Evolutionary conservation across 768 basidiomycete species (phyloP), one percentile per base, ranked within the genome.

Genomic region (Polyporus arcularius): DNA sequence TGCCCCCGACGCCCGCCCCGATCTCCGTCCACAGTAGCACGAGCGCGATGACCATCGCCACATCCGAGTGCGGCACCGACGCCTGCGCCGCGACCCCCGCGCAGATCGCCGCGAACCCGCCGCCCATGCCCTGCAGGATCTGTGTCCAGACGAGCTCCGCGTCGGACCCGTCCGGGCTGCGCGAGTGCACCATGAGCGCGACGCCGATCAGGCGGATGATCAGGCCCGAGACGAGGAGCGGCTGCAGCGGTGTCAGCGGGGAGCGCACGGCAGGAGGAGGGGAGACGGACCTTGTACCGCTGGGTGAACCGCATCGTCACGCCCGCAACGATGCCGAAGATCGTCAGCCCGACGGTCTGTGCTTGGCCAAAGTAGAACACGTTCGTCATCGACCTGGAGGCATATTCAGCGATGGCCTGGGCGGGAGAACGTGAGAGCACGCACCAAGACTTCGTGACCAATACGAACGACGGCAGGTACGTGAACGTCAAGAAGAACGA

Each of bases 401-500:
- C 26, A 16, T 12, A 16, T 28, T 15, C 35, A 38, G 32, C 21
- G 3, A 1, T 4, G 32, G 21, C 14, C 2, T 35, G 82, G 42
- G 78, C 76, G 62, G 81, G 80, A 31, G 81, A 80, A 30, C 83
- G 75, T 10, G 39, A 45, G 43, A 54, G 26, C n/a, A 40, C 61
- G 41, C 32, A 64, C 66, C 66, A 67, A 35, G 65, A 64, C 57
- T 67, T 69, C 21, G 65, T 64, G 18, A 71, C 73, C 52, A 82
- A 58, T 40, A 88, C 80, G 70, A 85, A 90, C 1, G 86, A 87
- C 73, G 84, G 91, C 15, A 90, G 81, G 68, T 90, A 92, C 11
- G 88, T 85, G 72, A 77, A 88, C 1, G 88, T 87, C 45, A 92
- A 78, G 75, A 82, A 86, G 74, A 82, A 87, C 4, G 85, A 84